These are phyloP conservation scores for Fraxinus excelsior DNA, from an alignment of 257 asterid genomes.

Conservation along the genomic window DNA sequence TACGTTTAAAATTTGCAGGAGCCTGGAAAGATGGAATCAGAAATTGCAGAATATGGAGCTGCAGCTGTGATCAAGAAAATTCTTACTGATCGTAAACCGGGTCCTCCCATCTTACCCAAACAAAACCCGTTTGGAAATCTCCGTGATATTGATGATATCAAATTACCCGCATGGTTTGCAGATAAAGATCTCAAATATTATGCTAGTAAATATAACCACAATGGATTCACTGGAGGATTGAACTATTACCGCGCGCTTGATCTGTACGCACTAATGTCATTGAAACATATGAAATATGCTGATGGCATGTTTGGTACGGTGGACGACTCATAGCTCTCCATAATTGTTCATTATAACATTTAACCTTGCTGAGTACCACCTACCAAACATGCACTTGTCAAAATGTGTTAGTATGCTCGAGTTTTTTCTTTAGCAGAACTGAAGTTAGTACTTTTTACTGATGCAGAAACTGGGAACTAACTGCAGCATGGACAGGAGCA, in stretches of 20 bases:
- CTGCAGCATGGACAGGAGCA: slow-evolving; percentile 75
- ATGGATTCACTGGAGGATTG: slow-evolving; percentile 87
- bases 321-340: too few relatives aligned
- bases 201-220: slow-evolving; percentile 46
- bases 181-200: slow-evolving; percentile 68
- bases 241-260: slow-evolving; percentile 87
- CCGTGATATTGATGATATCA: slow-evolving; percentile 20
- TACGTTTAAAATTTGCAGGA: slow-evolving; percentile 43
- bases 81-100: slow-evolving; percentile 58
- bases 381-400: neutral
- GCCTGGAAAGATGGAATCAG: slow-evolving; percentile 70
- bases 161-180: slow-evolving; percentile 68
- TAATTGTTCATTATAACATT: too few relatives aligned
- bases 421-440: neutral
- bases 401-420: neutral
- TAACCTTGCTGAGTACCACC: neutral
- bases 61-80: slow-evolving; percentile 68
- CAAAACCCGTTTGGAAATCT: slow-evolving; percentile 57
- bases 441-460: neutral
- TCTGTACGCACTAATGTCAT: slow-evolving; percentile 42
- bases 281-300: too few relatives aligned
- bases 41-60: slow-evolving; percentile 62
- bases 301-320: too few relatives aligned
- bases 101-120: slow-evolving; percentile 62
- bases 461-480: slow-evolving; percentile 87